A percentile compares a stretch with the other conserved stretches of the same genome.
Conservation (phyloP, 2,329 filamentous ascomycete genomes). For the Pseudonectria foliicola region DNA sequence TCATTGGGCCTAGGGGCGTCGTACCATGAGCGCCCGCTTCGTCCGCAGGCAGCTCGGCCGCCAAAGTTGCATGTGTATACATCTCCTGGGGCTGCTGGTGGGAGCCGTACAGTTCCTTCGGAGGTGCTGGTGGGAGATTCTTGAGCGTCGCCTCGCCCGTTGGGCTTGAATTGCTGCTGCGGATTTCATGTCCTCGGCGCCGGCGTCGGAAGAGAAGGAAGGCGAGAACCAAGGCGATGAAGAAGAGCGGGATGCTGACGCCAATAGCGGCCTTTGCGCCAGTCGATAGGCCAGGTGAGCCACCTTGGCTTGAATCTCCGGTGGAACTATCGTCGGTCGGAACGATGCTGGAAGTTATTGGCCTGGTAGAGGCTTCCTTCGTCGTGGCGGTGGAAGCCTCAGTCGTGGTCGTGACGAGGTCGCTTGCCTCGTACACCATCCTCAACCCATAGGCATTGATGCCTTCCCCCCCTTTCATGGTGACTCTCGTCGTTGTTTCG, state of each 20-base stretch:
- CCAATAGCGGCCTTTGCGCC: slow-evolving; percentile 23
- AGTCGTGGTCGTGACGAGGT: slow-evolving; percentile 12
- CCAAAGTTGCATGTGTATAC: too few relatives aligned
- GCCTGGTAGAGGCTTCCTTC: neutral
- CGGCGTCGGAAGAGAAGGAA: slow-evolving; percentile 24
- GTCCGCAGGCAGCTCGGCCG: too few relatives aligned
- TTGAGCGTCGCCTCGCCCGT: slow-evolving; percentile 2
- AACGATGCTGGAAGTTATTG: neutral
- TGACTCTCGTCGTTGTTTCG: slow-evolving; percentile 14
- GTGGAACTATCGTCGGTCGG: neutral
- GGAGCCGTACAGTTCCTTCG: too few relatives aligned
- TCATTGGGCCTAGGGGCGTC: too few relatives aligned
- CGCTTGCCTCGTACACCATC: slow-evolving; percentile 28
- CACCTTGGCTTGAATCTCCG: neutral
- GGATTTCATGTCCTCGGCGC: slow-evolving; percentile 7
- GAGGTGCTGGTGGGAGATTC: slow-evolving; percentile 3
- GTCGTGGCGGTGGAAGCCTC: slow-evolving; percentile 3
- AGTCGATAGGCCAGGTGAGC: slow-evolving; percentile 11
- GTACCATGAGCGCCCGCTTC: too few relatives aligned
- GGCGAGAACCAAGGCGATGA: slow-evolving; percentile 17
- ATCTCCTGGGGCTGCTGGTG: too few relatives aligned
- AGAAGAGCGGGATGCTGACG: slow-evolving; percentile 23
- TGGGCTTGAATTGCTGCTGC: neutral
- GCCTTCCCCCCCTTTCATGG: slow-evolving; percentile 17
- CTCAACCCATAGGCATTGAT: slow-evolving; percentile 28